Evolutionary conservation across 768 basidiomycete species (phyloP).

Genomic region (Suillus occidentalis): DNA sequence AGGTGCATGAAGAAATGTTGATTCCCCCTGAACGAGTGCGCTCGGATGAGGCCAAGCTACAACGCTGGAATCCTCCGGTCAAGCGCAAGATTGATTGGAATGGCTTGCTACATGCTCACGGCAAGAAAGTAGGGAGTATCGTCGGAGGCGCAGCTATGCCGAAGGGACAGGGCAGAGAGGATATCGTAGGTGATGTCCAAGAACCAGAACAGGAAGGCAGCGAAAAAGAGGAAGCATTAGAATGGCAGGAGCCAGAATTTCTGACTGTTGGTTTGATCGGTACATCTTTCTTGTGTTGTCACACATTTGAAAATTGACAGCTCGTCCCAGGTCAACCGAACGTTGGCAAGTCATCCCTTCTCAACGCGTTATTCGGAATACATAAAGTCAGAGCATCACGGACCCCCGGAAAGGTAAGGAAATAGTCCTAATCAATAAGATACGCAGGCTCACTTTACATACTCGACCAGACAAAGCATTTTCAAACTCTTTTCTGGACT

Average conservation of each 20-base stretch:
- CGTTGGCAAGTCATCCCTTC: conserved; percentile 89
- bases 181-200: conserved; percentile 15
- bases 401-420: conserved; percentile 78
- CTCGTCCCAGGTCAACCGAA: conserved; percentile 77
- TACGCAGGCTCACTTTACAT: neutral
- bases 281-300: conserved; percentile 20
- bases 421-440: neutral
- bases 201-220: conserved; percentile 27
- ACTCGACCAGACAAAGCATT: conserved; percentile 78
- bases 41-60: conserved; percentile 47
- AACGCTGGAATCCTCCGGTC: conserved; percentile 66
- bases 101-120: conserved; percentile 46
- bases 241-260: conserved; percentile 48
- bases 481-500: conserved; percentile 92
- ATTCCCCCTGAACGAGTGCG: conserved; percentile 62
- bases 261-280: conserved; percentile 85
- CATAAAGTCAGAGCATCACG: conserved; percentile 79
- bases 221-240: conserved; percentile 15
- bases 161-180: conserved; percentile 18
- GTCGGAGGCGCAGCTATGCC: conserved; percentile 46
- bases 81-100: conserved; percentile 76
- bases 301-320: neutral
- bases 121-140: conserved; percentile 42
- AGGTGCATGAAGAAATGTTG: conserved; percentile 66
- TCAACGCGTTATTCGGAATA: conserved; percentile 88